A percentile compares a stretch with the other conserved stretches of the same genome.
These are phyloP conservation scores for Globisporangium megalacanthum DNA, from an alignment of 352 stramenopile species.

Conservation along the genomic window DNA sequence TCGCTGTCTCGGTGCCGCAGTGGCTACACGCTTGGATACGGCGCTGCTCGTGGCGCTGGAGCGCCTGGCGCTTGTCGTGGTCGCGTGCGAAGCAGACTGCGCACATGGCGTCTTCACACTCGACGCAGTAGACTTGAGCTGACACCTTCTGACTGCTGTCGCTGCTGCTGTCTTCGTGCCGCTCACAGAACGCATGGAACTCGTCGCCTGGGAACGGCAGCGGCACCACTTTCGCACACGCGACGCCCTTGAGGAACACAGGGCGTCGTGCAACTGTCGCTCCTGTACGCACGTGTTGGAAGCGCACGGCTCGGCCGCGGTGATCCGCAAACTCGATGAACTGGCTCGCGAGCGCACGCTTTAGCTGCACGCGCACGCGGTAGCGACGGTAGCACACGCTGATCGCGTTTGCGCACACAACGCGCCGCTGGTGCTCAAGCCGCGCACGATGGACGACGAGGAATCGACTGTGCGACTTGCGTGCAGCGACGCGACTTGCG, in stretches of 20 bases:
- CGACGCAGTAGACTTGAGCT: conserved; percentile 54
- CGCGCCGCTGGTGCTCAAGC: conserved; percentile 20
- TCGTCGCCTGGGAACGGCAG: conserved; percentile 66
- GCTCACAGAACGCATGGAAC: conserved; percentile 58
- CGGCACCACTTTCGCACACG: conserved; percentile 42
- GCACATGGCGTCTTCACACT: conserved; percentile 73
- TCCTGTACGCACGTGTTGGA: conserved; percentile 34
- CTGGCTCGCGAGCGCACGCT: conserved; percentile 37
- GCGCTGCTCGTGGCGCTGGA: conserved; percentile 32
- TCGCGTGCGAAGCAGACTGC: conserved; percentile 53
- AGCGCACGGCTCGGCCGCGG: conserved; percentile 28
- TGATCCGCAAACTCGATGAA: conserved; percentile 65
- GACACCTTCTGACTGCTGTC: conserved; percentile 15
- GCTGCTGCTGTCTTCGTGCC: conserved; percentile 41
- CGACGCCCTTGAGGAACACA: conserved; percentile 50
- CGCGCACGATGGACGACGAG: conserved; percentile 32
- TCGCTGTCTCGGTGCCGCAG: conserved; percentile 51
- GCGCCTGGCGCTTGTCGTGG: conserved; percentile 40
- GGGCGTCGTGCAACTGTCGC: conserved; percentile 30
- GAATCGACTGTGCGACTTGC: conserved; percentile 42
- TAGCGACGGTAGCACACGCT: conserved; percentile 43
- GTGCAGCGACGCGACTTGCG: conserved; percentile 25
- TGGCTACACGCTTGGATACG: conserved; percentile 42
- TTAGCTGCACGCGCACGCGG: conserved; percentile 38
- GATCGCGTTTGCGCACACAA: conserved; percentile 27